Evolutionary conservation across 1,139 yeast genomes (phyloP).

Genomic region (Yamadazyma dushanensis): DNA sequence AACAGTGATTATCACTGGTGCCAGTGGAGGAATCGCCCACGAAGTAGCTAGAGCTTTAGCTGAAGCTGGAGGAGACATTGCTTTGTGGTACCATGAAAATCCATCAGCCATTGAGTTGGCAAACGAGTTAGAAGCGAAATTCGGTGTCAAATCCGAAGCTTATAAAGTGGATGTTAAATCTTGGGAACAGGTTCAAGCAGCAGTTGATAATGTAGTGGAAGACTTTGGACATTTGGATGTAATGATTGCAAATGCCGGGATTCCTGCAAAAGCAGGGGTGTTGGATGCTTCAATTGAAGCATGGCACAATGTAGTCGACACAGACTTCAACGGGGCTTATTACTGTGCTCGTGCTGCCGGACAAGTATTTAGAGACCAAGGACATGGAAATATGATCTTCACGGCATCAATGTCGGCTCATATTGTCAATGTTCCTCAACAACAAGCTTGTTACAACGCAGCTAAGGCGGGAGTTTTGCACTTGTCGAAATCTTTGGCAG

Average conservation of each 20-base stretch:
- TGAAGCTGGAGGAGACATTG: slow-evolving; percentile 76
- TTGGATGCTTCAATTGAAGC: slow-evolving; percentile 36
- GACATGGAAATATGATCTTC: slow-evolving; percentile 54
- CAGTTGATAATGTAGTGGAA: slow-evolving; percentile 13
- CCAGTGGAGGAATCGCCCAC: slow-evolving; percentile 77
- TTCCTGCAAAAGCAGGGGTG: slow-evolving; percentile 24
- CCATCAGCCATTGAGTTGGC: slow-evolving; percentile 71
- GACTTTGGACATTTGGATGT: slow-evolving; percentile 20
- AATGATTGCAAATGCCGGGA: slow-evolving; percentile 22
- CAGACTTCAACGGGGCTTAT: slow-evolving; percentile 62
- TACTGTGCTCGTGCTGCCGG: slow-evolving; percentile 60
- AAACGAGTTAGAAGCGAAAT: slow-evolving; percentile 49
- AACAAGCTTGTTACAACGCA: slow-evolving; percentile 56
- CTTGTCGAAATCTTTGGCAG: slow-evolving; percentile 52
- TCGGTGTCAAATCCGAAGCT: slow-evolving; percentile 63
- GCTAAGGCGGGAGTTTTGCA: slow-evolving; percentile 58
- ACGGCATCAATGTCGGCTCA: slow-evolving; percentile 65
- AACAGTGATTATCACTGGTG: slow-evolving; percentile 79
- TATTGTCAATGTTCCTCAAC: slow-evolving; percentile 53
- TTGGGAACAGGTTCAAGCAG: slow-evolving; percentile 52
- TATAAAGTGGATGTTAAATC: slow-evolving; percentile 68
- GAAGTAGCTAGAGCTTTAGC: slow-evolving; percentile 80
- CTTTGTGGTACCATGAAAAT: slow-evolving; percentile 17
- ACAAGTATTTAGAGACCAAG: slow-evolving; percentile 46
- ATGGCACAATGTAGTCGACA: slow-evolving; percentile 55